These are phyloP conservation scores for Fusarium nelsonii DNA, from an alignment of 2,329 filamentous ascomycete genomes.

Conservation along the genomic window DNA sequence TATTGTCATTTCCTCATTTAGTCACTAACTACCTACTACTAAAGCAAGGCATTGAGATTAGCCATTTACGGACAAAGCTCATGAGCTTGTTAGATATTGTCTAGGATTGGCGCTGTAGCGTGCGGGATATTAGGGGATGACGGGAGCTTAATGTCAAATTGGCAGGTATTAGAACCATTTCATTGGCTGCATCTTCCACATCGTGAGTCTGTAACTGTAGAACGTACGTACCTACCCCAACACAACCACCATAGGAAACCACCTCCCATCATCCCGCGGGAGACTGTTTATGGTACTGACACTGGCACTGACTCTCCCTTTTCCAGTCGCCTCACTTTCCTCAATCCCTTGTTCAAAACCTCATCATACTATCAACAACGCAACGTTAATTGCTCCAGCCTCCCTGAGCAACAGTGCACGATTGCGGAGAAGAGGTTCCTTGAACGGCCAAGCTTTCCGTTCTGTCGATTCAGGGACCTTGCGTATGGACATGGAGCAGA, in stretches of 20 bases:
- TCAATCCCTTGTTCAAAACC: not conserved
- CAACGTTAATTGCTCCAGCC: constrained; percentile 5
- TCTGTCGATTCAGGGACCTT: constrained; percentile 23
- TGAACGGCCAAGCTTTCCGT: constrained; percentile 16
- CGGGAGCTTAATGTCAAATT: constrained; percentile 35
- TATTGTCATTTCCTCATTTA: constrained; percentile 1
- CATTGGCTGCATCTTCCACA: constrained; percentile 23
- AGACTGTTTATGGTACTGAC: not conserved
- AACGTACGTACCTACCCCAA: constrained; percentile 14
- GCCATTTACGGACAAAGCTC: constrained; percentile 18
- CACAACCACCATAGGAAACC: not conserved
- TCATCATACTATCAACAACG: constrained; percentile 16
- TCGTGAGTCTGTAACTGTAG: constrained; percentile 1
- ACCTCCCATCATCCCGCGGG: not conserved
- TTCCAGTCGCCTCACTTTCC: constrained; percentile 19
- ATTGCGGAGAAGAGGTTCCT: constrained; percentile 27
- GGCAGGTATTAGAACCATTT: constrained; percentile 18
- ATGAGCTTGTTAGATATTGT: constrained; percentile 6
- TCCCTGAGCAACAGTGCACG: constrained; percentile 36
- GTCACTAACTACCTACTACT: not conserved
- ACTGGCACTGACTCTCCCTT: not conserved
- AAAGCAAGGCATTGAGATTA: constrained; percentile 4
- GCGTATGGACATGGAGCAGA: constrained; percentile 12
- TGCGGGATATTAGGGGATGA: constrained; percentile 28
- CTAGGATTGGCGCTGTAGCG: constrained; percentile 21